These are phyloP conservation scores for Blastocystis sp. DNA, from an alignment of 352 stramenopile genomes.

Conservation along the genomic window DNA sequence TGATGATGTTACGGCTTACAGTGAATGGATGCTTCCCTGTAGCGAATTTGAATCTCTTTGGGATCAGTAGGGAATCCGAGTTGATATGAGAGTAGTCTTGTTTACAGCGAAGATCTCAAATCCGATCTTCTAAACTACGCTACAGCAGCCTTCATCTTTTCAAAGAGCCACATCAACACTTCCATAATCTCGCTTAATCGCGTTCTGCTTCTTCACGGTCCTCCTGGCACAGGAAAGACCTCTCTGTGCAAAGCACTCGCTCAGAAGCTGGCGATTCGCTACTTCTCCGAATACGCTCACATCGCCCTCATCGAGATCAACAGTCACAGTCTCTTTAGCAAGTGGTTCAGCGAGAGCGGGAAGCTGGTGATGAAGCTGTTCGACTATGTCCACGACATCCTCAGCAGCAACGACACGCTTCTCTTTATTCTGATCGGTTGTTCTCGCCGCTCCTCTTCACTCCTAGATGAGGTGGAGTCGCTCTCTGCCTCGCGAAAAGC, in stretches of 20 bases:
- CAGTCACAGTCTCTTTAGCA: conserved; percentile 80
- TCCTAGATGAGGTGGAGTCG: conserved; percentile 80
- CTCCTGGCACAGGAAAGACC: conserved; percentile 84
- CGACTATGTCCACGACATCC: conserved; percentile 79
- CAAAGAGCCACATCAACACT: conserved; percentile 75
- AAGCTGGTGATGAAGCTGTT: conserved; percentile 86
- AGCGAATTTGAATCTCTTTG: conserved; percentile 69
- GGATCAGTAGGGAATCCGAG: conserved; percentile 65
- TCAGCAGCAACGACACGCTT: conserved; percentile 78
- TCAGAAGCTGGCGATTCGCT: conserved; percentile 82
- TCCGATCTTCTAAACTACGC: conserved; percentile 77
- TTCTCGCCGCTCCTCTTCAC: background rate
- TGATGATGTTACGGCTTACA: conserved; percentile 41
- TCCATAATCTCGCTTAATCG: conserved; percentile 84
- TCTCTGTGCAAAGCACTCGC: conserved; percentile 82
- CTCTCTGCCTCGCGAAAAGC: conserved; percentile 76
- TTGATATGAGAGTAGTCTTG: conserved; percentile 68
- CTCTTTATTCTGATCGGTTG: conserved; percentile 79
- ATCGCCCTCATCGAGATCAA: conserved; percentile 82
- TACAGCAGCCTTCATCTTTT: conserved; percentile 81
- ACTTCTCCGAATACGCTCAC: conserved; percentile 72
- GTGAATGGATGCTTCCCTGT: conserved; percentile 58
- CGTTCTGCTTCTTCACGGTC: conserved; percentile 81
- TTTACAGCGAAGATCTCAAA: conserved; percentile 78
- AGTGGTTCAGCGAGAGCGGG: conserved; percentile 87